These are phyloP conservation scores for Ophiostoma sp. DNA, from an alignment of 2,329 filamentous ascomycete species.

Conservation along the genomic window DNA sequence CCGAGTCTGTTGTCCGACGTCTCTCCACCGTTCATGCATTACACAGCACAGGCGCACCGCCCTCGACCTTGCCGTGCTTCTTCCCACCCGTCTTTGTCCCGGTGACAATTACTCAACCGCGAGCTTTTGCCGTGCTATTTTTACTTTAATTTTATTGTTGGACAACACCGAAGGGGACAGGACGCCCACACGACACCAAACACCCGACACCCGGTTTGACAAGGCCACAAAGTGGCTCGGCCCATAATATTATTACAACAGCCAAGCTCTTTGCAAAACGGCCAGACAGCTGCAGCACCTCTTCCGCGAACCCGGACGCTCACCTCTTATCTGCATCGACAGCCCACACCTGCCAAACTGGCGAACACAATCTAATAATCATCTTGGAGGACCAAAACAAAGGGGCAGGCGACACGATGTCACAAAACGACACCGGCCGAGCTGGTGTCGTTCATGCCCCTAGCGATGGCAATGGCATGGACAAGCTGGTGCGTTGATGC, in stretches of 20 bases:
- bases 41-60: conserved; percentile 9
- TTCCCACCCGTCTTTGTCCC: conserved; percentile 3
- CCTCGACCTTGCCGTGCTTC: conserved; percentile 6
- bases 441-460: conserved; percentile 53
- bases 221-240: neutral
- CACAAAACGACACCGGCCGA: conserved; percentile 41
- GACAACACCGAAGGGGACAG: neutral
- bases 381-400: neutral
- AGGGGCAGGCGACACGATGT: conserved; percentile 20
- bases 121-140: neutral
- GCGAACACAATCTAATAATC: neutral
- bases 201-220: neutral
- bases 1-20: neutral
- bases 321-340: neutral
- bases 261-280: conserved; percentile 1
- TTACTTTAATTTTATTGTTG: neutral
- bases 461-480: conserved; percentile 49
- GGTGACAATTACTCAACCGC: conserved; percentile 8
- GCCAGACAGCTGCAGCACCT: neutral
- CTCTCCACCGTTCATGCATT: conserved; percentile 15
- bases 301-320: neutral
- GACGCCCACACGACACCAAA: neutral
- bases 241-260: conserved; percentile 8
- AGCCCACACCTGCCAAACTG: neutral
- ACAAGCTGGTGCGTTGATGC: conserved; percentile 50